Evolutionary conservation across 768 basidiomycete species (phyloP), one percentile per base, ranked within the genome.

Genomic region (Leucogyrophana mollusca): DNA sequence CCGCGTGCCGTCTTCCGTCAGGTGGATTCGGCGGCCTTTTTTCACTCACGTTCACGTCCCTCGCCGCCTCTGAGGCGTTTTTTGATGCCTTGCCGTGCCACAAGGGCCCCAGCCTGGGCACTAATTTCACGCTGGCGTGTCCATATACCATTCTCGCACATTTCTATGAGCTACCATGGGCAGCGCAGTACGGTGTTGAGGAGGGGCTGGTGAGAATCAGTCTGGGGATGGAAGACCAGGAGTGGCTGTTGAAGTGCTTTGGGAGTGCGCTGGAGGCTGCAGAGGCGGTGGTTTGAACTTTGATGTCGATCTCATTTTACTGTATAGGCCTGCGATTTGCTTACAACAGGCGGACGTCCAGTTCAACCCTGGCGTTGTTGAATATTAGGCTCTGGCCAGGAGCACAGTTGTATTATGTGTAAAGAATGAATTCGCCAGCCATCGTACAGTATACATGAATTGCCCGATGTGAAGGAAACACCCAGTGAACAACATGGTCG

Each of bases 111-210:
- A 85, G 84, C 58, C 76, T 91, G 8, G 95, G 95, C 2, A 97
- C 95, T 17, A 96, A 92, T 74, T 97, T 97, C 64, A 97, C 95
- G 2, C 76, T 98, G 23, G 92, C 93, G 24, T 94, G 85, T 54
- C 95, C 94, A 20, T 98, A 91, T 62, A 90, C 91, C 9, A 83
- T 98, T 47, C 73, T 99, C 20, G 95, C 90, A 30, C 95, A 98
- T 65, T 97, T 82, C 54, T 60, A 69, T 1, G 95, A 99, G 66
- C 69, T 95, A 51, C 90, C 87, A 30, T 99, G 95, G 95, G 95
- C 94, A 13, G 84, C 79, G 40, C 69, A 74, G 50, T 95, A 80
- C 66, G 94, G 90, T 16, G 90, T 99, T 10, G 90, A 95, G 58
- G 71, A 71, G 43, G 83, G 82, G 4, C 67, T 99, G 35, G 90